A percentile compares a stretch with the other conserved stretches of the same genome.
phyloP scores from a whole-genome alignment of 148 eudicot species.

The Simmondsia chinensis region DNA sequence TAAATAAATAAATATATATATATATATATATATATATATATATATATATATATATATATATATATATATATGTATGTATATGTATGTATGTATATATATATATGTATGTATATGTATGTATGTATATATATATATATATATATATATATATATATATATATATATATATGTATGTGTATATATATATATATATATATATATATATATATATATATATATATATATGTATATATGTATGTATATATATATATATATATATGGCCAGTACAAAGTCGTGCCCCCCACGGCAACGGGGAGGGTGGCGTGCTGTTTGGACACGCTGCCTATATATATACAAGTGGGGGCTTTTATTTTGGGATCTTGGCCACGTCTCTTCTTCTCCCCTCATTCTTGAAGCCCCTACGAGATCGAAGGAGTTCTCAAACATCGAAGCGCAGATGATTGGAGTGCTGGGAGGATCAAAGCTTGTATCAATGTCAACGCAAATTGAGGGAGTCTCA shows the following conservation, averaged over 20 bases:
- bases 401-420: too few species aligned
- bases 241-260: background rate
- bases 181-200: slow-evolving; percentile 1
- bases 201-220: slow-evolving; percentile 1
- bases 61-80: background rate
- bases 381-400: too few species aligned
- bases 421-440: too few species aligned
- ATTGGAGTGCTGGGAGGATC: too few species aligned
- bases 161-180: background rate
- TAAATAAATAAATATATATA: background rate
- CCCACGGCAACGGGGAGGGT: too few species aligned
- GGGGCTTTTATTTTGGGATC: too few species aligned
- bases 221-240: background rate
- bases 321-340: too few species aligned
- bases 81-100: background rate
- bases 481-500: too few species aligned
- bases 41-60: background rate
- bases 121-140: background rate
- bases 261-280: too few species aligned
- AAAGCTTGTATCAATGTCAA: too few species aligned
- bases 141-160: background rate
- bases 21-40: background rate
- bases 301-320: too few species aligned
- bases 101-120: background rate
- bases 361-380: too few species aligned